Conservation (phyloP, 805 yeast genomes). For the Komagataella mondaviorum region DNA sequence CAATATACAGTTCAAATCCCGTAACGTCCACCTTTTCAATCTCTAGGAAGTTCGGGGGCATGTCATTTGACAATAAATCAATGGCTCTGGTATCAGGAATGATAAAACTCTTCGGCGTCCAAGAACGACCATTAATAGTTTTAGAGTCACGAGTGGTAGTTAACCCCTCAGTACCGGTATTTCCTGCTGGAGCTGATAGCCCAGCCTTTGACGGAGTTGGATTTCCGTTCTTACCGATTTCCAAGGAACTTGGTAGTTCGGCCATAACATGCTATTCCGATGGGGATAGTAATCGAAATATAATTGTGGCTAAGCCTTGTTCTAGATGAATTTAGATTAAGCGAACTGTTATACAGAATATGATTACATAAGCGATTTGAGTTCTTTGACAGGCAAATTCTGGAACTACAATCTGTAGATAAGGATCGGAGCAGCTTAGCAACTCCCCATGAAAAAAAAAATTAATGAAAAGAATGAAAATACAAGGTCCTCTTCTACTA, state of each 20-base stretch:
- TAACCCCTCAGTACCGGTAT: background rate
- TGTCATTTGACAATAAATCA: conserved; percentile 27
- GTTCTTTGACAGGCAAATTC: too few species aligned
- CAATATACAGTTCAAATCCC: conserved; percentile 85
- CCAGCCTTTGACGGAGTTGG: background rate
- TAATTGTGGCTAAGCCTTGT: background rate
- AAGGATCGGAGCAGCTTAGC: background rate
- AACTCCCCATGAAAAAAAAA: background rate
- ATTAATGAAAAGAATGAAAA: too few species aligned
- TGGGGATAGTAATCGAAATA: background rate
- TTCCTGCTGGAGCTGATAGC: background rate
- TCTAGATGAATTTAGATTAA: background rate
- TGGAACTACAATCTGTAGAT: background rate
- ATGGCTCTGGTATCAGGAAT: conserved; percentile 50
- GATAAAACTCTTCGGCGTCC: conserved; percentile 13
- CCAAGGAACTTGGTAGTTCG: background rate
- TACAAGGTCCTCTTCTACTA: background rate
- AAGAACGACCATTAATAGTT: background rate
- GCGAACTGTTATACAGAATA: background rate
- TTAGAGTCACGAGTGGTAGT: background rate
- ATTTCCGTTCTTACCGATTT: background rate
- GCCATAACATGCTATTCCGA: background rate
- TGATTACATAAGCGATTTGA: background rate
- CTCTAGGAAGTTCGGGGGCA: conserved; percentile 24
- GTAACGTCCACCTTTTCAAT: conserved; percentile 32